Evolutionary conservation across 805 yeast species (phyloP).

Genomic region (Lipomyces yamadae): DNA sequence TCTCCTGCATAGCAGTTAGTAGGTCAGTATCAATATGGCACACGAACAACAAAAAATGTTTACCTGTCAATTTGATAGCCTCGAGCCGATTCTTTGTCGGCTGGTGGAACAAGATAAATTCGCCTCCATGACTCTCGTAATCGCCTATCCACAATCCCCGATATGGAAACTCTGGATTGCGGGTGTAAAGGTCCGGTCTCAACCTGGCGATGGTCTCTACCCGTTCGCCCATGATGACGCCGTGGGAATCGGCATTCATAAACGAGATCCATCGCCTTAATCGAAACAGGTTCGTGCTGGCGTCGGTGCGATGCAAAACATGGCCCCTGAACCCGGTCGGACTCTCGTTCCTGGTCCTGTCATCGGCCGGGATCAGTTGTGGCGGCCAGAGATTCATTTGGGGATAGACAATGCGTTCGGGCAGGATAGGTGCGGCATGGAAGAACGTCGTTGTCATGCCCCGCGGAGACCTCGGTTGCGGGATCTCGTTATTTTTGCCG

Average conservation of each 20-base stretch:
- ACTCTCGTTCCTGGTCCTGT: constrained; percentile 38
- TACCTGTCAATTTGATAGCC: constrained; percentile 43
- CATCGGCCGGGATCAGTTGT: constrained; percentile 34
- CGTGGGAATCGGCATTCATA: constrained; percentile 13
- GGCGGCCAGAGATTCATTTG: constrained; percentile 42
- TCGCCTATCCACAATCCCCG: constrained; percentile 44
- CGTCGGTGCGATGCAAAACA: constrained; percentile 23
- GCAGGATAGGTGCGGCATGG: constrained; percentile 34
- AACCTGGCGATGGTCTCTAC: constrained; percentile 40
- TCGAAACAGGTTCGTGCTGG: constrained; percentile 34
- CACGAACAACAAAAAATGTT: too few species aligned
- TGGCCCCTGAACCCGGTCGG: constrained; percentile 39
- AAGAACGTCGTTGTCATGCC: constrained; percentile 28
- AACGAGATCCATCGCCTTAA: constrained; percentile 32
- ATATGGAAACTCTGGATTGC: constrained; percentile 32
- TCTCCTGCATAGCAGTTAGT: constrained; percentile 18
- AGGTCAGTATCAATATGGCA: neutral
- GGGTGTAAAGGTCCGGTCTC: constrained; percentile 15
- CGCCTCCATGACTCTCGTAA: constrained; percentile 33
- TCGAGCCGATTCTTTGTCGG: constrained; percentile 38
- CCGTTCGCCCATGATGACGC: constrained; percentile 33
- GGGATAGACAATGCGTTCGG: constrained; percentile 37
- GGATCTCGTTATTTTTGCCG: constrained; percentile 29
- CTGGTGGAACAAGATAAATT: constrained; percentile 40
- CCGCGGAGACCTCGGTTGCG: constrained; percentile 22